Percentiles rank a stretch among this genome's conserved stretches.
phyloP scores from a whole-genome alignment of 1,284 basidiomycete species.

The Cutaneotrichosporon sp. region DNA sequence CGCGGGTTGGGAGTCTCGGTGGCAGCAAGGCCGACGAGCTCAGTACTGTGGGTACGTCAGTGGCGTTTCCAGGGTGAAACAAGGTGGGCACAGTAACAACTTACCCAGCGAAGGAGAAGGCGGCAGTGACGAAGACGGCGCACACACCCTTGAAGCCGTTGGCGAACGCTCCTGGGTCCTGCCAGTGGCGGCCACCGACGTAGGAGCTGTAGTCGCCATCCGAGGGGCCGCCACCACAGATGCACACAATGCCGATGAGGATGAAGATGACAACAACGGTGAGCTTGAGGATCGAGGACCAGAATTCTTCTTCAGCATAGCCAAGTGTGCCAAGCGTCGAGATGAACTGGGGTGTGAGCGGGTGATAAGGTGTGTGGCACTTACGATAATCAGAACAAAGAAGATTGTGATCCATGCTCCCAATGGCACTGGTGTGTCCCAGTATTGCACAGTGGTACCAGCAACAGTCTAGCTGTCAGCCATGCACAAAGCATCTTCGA shows the following conservation, averaged over 20 bases:
- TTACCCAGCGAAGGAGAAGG: constrained; percentile 68
- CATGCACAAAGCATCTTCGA: not conserved
- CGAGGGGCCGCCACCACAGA: constrained; percentile 41
- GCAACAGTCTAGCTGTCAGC: constrained; percentile 36
- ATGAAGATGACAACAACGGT: constrained; percentile 47
- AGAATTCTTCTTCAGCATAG: constrained; percentile 48
- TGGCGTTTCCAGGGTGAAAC: no score
- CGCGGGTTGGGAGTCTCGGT: constrained; percentile 33
- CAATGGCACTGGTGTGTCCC: constrained; percentile 37
- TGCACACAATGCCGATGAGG: constrained; percentile 38
- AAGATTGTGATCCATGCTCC: constrained; percentile 49
- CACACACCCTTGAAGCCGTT: constrained; percentile 52
- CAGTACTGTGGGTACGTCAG: constrained; percentile 48
- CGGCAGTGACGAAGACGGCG: constrained; percentile 51
- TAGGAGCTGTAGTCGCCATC: constrained; percentile 35
- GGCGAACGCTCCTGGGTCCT: constrained; percentile 46
- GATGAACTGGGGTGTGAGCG: constrained; percentile 6
- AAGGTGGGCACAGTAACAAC: not conserved
- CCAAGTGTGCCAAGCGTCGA: constrained; percentile 37
- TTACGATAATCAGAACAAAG: constrained; percentile 31
- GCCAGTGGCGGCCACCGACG: constrained; percentile 37
- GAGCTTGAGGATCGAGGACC: constrained; percentile 45
- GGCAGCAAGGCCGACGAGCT: constrained; percentile 12
- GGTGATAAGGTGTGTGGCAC: no score
- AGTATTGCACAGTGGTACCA: constrained; percentile 39